Evolutionary conservation across 108 stramenopile genomes (phyloP).

Genomic region (Cylindrotheca fusiformis): DNA sequence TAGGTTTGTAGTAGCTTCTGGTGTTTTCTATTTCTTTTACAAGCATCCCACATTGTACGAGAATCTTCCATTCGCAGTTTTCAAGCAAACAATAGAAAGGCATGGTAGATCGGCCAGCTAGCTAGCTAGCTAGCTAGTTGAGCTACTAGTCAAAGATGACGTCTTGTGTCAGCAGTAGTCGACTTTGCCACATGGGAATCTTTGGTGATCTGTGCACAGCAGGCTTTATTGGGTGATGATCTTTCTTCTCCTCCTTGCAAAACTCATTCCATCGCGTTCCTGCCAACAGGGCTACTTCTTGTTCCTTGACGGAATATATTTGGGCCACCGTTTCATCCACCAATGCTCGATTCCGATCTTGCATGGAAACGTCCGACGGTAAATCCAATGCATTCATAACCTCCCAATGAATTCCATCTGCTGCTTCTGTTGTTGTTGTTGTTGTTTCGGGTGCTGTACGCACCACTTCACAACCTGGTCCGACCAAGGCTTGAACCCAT

Average conservation of each 20-base stretch:
- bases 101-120: no score
- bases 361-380: background rate
- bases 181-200: constrained; percentile 25
- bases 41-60: no score
- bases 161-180: constrained; percentile 61
- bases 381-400: constrained; percentile 10
- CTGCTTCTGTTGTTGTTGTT: constrained; percentile 16
- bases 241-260: background rate
- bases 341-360: constrained; percentile 9
- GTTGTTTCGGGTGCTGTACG: constrained; percentile 9
- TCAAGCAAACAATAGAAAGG: no score
- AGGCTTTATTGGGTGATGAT: no score
- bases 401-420: constrained; percentile 11
- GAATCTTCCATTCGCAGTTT: no score
- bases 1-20: no score
- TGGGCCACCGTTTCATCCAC: background rate
- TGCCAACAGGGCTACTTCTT: constrained; percentile 4
- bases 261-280: constrained; percentile 8
- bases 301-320: background rate
- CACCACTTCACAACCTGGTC: constrained; percentile 62
- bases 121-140: no score
- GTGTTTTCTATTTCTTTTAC: no score
- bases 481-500: constrained; percentile 53
- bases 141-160: constrained; percentile 31
- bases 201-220: constrained; percentile 55